Evolutionary conservation across 2,329 filamentous ascomycete genomes (phyloP).

Genomic region (Trichoderma atroviride): DNA sequence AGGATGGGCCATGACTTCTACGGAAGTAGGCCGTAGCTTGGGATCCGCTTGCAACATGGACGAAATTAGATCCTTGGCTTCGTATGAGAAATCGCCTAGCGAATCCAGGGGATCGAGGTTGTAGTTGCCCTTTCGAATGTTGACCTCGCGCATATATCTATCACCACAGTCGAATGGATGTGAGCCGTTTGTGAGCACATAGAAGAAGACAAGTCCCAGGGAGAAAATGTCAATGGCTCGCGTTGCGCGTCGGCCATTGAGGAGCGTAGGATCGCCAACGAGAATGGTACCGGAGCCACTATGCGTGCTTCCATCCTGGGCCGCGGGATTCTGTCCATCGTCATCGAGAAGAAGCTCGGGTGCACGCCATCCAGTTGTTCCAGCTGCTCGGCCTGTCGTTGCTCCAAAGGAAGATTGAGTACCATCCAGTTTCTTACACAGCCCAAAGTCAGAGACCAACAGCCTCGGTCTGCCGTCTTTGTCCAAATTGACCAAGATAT

Average conservation of each 20-base stretch:
- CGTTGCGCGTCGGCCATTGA: slow-evolving; percentile 75
- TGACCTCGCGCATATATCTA: slow-evolving; percentile 93
- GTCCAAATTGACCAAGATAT: slow-evolving; percentile 82
- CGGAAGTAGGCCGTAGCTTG: slow-evolving; percentile 67
- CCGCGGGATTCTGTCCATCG: slow-evolving; percentile 57
- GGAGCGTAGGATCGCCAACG: slow-evolving; percentile 52
- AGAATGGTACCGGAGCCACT: slow-evolving; percentile 64
- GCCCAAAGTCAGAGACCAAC: slow-evolving; percentile 94
- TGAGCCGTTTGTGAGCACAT: slow-evolving; percentile 88
- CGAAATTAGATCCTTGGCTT: slow-evolving; percentile 83
- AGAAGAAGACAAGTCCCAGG: slow-evolving; percentile 96
- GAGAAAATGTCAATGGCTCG: slow-evolving; percentile 98
- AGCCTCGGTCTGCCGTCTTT: slow-evolving; percentile 75
- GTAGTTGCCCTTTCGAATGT: slow-evolving; percentile 89
- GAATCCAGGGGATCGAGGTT: slow-evolving; percentile 71
- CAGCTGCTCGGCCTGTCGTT: slow-evolving; percentile 89
- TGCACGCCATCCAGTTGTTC: slow-evolving; percentile 94
- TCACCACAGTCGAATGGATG: slow-evolving; percentile 96
- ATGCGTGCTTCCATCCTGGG: slow-evolving; percentile 58
- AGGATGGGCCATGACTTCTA: slow-evolving; percentile 84
- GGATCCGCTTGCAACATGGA: slow-evolving; percentile 70
- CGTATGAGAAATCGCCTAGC: slow-evolving; percentile 80
- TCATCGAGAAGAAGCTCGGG: slow-evolving; percentile 88
- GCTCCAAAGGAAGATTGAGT: slow-evolving; percentile 94
- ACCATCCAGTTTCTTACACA: slow-evolving; percentile 95